Base-by-base conservation (phyloP, 257 asterid genomes). In the Fraxinus pennsylvanica region DNA sequence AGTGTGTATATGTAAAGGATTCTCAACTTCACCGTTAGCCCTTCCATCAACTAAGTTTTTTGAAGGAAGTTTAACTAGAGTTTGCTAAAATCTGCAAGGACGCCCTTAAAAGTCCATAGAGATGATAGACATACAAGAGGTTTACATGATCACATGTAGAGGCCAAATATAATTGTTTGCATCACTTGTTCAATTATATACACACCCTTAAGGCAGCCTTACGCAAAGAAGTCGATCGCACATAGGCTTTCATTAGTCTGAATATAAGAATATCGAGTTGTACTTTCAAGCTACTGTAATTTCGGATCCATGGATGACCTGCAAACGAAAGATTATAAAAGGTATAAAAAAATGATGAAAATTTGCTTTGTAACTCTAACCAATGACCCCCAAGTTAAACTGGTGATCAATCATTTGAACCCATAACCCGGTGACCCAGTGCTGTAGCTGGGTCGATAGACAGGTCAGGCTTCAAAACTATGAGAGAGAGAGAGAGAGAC, bases 231-330 rank as follows among this genome's bases (percentile, higher is more conserved):
- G 95, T 88, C 0, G 97, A 90, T 47, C 84, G 83, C 97, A 91
- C 90, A 70, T 90, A 91, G 1, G 79, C 85, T 78, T 88, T 91
- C 91, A 91, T 80, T 74, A 85, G 91, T 77, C 85, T 80, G 74
- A 91, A 90, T 73, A 90, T 47, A 68, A 79, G 84, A 71, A 86
- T 76, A 80, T 91, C 97, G 19, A 91, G 88, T 6, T 84, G 86
- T 19, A 84, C 83, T 68, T 72, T 82, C 30, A 78, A 79, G 19
- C 71, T 83, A 61, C 70, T 45, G 76, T 81, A 87, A 81, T 78
- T 83, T 65, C 82, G 85, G 57, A 91, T 81, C 97, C 94, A 91
- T 10, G 93, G 92, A 90, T 91, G 97, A 83, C 92, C 97, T 91
- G 87, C 80, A 86, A 77, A 72, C 43, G 82, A 30, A 79, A 33